Percentiles rank a stretch among this genome's conserved stretches.
phyloP scores from a whole-genome alignment of 2,329 filamentous ascomycete genomes.

The Phyllachora maydis region DNA sequence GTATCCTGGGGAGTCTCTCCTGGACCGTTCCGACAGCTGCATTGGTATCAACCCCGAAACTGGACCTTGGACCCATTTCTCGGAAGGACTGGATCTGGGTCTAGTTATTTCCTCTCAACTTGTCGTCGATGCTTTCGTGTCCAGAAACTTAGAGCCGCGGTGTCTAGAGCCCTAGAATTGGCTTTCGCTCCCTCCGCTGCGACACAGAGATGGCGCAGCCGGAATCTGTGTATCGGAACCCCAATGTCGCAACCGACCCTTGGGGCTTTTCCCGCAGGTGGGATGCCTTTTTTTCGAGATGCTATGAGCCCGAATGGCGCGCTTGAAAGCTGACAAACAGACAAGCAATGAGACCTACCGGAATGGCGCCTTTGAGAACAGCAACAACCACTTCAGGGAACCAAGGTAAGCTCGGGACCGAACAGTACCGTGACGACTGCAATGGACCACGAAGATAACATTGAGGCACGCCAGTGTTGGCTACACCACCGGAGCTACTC shows the following conservation, averaged over 20 bases:
- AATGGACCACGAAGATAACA: slow-evolving; percentile 9
- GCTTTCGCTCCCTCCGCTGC: not conserved
- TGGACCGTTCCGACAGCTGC: too few species aligned
- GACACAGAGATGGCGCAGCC: slow-evolving; percentile 19
- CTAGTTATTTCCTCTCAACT: too few species aligned
- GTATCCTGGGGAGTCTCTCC: not conserved
- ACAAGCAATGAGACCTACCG: slow-evolving; percentile 14
- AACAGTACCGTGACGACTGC: slow-evolving; percentile 1
- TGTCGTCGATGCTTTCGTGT: too few species aligned
- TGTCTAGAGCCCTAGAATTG: not conserved
- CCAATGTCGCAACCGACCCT: slow-evolving; percentile 22
- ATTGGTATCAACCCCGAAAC: too few species aligned
- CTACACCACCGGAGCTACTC: slow-evolving; percentile 15
- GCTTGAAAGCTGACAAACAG: too few species aligned
- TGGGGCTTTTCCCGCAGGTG: slow-evolving; percentile 33
- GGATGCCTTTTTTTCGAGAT: too few species aligned
- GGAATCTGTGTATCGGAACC: slow-evolving; percentile 24
- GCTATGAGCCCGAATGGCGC: too few species aligned
- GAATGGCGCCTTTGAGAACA: slow-evolving; percentile 11
- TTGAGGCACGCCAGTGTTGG: slow-evolving; percentile 16
- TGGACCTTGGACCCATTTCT: too few species aligned
- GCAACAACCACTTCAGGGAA: slow-evolving; percentile 8
- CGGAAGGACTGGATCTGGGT: too few species aligned
- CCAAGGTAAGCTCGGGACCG: slow-evolving; percentile 10
- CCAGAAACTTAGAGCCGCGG: not conserved